phyloP scores from a whole-genome alignment of 306 rosid genomes.

The Psophocarpus tetragonolobus region DNA sequence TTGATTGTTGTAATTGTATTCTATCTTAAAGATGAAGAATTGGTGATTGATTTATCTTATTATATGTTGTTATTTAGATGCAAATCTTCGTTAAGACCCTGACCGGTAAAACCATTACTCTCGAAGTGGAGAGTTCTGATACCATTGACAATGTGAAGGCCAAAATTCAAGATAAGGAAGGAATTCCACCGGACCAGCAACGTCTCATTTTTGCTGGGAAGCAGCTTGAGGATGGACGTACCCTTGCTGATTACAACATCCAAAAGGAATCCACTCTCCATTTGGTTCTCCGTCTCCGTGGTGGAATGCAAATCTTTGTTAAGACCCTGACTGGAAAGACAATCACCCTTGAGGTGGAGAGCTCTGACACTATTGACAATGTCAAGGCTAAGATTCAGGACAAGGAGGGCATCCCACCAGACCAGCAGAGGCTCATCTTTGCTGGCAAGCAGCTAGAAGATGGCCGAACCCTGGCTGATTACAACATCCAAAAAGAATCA shows the following conservation, averaged over 20 bases:
- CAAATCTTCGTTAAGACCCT: slow-evolving; percentile 35
- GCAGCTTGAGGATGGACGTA: slow-evolving; percentile 29
- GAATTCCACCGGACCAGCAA: slow-evolving; percentile 30
- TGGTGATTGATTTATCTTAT: not conserved
- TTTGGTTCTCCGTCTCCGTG: slow-evolving; percentile 19
- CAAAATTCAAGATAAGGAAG: slow-evolving; percentile 33
- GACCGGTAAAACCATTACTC: slow-evolving; percentile 33
- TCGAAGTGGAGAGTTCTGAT: slow-evolving; percentile 34
- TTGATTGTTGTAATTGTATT: too few species aligned
- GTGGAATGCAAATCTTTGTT: slow-evolving; percentile 32
- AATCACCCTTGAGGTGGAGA: slow-evolving; percentile 30
- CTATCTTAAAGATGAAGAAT: not conserved
- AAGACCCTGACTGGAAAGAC: slow-evolving; percentile 31
- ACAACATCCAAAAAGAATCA: slow-evolving; percentile 32
- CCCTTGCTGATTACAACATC: slow-evolving; percentile 29
- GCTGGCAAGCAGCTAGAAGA: slow-evolving; percentile 33
- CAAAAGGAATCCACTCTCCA: slow-evolving; percentile 33
- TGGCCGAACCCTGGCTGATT: slow-evolving; percentile 31
- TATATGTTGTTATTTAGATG: not conserved
- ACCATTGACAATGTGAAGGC: slow-evolving; percentile 31
- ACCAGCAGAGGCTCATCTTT: slow-evolving; percentile 31
- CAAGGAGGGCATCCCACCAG: slow-evolving; percentile 33
- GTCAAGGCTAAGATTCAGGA: slow-evolving; percentile 31
- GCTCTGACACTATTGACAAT: slow-evolving; percentile 35
- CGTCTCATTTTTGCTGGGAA: slow-evolving; percentile 33